Evolutionary conservation across 2,329 filamentous ascomycete genomes (phyloP), one percentile per base, ranked within the genome.

Genomic region (Aureobasidium pullulans): DNA sequence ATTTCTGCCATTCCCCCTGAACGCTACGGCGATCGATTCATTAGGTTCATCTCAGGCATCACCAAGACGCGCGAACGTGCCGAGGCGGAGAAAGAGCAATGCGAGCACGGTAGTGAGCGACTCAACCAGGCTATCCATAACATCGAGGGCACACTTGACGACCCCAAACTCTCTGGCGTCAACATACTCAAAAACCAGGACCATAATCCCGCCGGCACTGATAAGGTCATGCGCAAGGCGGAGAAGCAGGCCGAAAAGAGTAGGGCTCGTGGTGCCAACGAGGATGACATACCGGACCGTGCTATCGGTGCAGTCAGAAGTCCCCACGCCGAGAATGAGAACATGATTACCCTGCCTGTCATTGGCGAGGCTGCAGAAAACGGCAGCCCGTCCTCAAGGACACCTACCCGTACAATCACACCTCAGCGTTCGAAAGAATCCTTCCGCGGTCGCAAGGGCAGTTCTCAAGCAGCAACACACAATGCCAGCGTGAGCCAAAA

Each of bases 1-100:
- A 97, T 99, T 62, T 97, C 93, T 0, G 91, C 94, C 2, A 86
- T 97, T 28, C 89, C 92, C 0, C 93, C 94, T 0, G 84, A 91
- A 62, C 83, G 90, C 60, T 99, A 99, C 68, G 94, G 94, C 31
- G 90, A 97, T 61, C 87, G 94, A 5, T 99, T 99, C 72, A 82
- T 95, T 71, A 88, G 89, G 65, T 99, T 99, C 72, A 92, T 99
- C 69, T 86, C 87, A 52, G 87, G 88, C 39, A 87, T 96, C 64
- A 96, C 94, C 19, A 95, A 92, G 84, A 94, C 91, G 1, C 81
- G 83, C 13, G 93, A 97, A 75, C 89, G 94, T 70, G 90, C 87
- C 13, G 83, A 85, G 44, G 81, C 87, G 46, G 75, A 78, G 63
- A 73, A 73, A 62, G 64, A 71, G 23, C 72, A 76, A 42, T 32